Base-by-base conservation (phyloP, 2,329 filamentous ascomycete genomes). In the Ploettnerulaceae sp. region DNA sequence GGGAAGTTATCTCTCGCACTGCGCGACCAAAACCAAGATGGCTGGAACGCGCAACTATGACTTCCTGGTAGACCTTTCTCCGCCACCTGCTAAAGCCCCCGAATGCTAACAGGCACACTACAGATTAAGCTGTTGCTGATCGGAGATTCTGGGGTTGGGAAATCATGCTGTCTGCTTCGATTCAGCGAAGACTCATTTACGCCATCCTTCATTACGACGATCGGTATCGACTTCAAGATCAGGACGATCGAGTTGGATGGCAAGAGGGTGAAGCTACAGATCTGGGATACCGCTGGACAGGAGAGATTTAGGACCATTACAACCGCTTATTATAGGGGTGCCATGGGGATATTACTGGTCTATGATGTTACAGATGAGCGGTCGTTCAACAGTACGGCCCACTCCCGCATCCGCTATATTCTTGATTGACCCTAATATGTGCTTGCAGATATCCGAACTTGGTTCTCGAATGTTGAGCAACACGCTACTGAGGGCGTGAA, bases 301-400 rank as follows among this genome's bases (percentile, higher is more conserved):
- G 93, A 98, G 73, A 86, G 93, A 53, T 98, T 98, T 79, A 82
- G 93, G 58, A 98, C 93, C 56, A 98, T 98, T 72, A 98, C 93
- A 43, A 97, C 93, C 37, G 91, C 93, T 58, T 98, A 98, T 74
- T 98, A 98, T 71, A 81, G 93, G 65, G 93, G 93, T 63, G 93
- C 93, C 58, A 97, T 97, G 91, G 93, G 93, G 51, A 97, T 97
- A 60, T 74, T 97, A 67, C 77, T 98, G 55, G 91, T 97, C 43
- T 98, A 98, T 71, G 93, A 98, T 71, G 93, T 98, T 62, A 98
- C 93, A 39, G 93, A 98, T 70, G 95, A 96, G 90, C 91, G 97
- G 71, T 95, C 89, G 33, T 98, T 98, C 86, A 97, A 98, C 81
- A 98, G 97, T 66, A 59, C 17, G 57, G 37, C 40, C 40, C n/a